These are phyloP conservation scores for Xylaria bambusicola DNA, from an alignment of 495 filamentous ascomycete species.

Conservation along the genomic window DNA sequence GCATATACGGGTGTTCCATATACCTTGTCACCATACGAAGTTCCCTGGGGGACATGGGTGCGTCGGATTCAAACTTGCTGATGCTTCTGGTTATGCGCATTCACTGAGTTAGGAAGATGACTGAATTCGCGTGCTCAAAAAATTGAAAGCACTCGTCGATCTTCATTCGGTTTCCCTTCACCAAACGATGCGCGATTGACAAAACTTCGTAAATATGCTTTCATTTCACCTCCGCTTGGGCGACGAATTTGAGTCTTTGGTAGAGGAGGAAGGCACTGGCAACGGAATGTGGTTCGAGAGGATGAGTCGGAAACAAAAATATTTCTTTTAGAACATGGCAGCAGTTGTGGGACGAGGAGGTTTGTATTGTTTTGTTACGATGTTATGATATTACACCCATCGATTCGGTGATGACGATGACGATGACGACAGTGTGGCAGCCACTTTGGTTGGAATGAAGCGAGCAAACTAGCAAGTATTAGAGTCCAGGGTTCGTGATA, in stretches of 20 bases:
- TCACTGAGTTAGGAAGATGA: slow-evolving; percentile 14
- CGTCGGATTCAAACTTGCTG: slow-evolving; percentile 1
- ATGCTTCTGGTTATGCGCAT: slow-evolving; percentile 14
- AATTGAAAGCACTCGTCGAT: background rate
- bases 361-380: slow-evolving; percentile 9
- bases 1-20: no score
- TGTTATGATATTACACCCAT: slow-evolving; percentile 11
- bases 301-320: background rate
- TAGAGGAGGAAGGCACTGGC: slow-evolving; percentile 31
- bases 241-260: slow-evolving; percentile 1
- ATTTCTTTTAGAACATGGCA: background rate
- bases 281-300: slow-evolving; percentile 16
- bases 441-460: background rate
- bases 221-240: slow-evolving; percentile 13
- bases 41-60: no score
- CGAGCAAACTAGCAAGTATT: slow-evolving; percentile 7
- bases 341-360: slow-evolving; percentile 19
- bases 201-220: slow-evolving; percentile 21
- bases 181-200: background rate
- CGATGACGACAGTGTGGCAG: slow-evolving; percentile 12
- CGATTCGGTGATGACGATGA: slow-evolving; percentile 18
- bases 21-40: no score
- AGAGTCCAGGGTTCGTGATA: background rate
- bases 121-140: slow-evolving; percentile 18
- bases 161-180: background rate